Evolutionary conservation across 768 basidiomycete species (phyloP).

Genomic region (Boletus bicolor): DNA sequence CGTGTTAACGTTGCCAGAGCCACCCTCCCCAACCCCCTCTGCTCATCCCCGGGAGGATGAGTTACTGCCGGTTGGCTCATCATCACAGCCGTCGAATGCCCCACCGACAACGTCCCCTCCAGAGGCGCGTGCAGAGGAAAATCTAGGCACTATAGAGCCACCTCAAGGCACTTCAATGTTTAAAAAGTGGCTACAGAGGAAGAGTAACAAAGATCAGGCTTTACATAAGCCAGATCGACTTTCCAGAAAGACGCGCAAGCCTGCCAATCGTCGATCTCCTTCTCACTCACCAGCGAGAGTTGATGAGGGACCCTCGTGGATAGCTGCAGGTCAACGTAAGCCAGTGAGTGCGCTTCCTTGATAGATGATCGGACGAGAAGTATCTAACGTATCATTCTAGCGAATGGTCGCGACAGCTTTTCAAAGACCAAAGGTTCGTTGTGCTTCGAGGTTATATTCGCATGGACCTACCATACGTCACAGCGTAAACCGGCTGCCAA

Average conservation of each 20-base stretch:
- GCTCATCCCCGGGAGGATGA: background rate
- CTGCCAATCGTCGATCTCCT: background rate
- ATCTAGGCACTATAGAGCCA: no score
- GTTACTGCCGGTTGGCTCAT: background rate
- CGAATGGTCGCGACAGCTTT: no score
- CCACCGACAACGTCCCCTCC: no score
- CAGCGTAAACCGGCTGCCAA: no score
- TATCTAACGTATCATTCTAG: background rate
- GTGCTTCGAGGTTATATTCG: background rate
- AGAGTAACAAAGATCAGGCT: background rate
- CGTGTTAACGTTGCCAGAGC: background rate
- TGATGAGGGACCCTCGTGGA: background rate
- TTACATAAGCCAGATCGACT: background rate
- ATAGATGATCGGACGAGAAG: background rate
- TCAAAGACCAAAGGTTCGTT: no score
- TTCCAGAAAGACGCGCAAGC: background rate
- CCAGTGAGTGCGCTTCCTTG: background rate
- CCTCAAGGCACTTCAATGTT: no score
- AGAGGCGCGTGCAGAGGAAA: no score
- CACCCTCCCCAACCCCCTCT: background rate
- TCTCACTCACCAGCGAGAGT: background rate
- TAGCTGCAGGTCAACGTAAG: background rate
- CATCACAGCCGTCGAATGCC: no score
- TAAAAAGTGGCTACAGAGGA: background rate
- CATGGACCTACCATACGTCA: background rate